phyloP scores from a whole-genome alignment of 106 monocot genomes.

The Dioscorea zingiberensis region DNA sequence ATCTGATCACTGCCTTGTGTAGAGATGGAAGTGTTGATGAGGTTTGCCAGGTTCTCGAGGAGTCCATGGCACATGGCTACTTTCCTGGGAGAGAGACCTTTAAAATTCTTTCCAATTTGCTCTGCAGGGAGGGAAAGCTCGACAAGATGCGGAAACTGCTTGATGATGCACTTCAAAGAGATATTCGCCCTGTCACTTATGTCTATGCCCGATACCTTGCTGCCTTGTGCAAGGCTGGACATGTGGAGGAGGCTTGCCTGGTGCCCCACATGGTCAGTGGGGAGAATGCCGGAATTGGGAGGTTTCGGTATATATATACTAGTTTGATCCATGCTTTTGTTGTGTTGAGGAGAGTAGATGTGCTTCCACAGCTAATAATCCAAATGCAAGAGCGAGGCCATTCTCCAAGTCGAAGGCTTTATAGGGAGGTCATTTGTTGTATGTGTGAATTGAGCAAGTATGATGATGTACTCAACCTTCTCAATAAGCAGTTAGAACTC shows the following conservation, averaged over 20 bases:
- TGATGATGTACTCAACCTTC: constrained; percentile 38
- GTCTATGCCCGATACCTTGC: too few species aligned
- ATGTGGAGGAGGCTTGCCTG: constrained; percentile 57
- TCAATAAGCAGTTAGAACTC: constrained; percentile 45
- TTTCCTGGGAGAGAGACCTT: constrained; percentile 66
- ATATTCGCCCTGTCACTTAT: too few species aligned
- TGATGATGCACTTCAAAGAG: too few species aligned
- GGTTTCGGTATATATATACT: constrained; percentile 32
- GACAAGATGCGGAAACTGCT: too few species aligned
- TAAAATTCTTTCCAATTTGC: constrained; percentile 32
- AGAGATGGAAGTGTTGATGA: too few species aligned
- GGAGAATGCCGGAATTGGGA: too few species aligned
- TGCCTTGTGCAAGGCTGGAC: too few species aligned
- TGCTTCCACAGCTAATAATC: constrained; percentile 46
- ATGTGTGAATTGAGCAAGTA: constrained; percentile 49
- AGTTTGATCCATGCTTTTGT: constrained; percentile 62
- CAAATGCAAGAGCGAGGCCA: constrained; percentile 79
- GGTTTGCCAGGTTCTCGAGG: constrained; percentile 50
- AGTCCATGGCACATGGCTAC: constrained; percentile 53
- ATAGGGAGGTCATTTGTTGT: too few species aligned
- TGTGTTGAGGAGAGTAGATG: constrained; percentile 34
- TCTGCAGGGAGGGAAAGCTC: constrained; percentile 52
- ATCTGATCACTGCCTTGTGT: too few species aligned
- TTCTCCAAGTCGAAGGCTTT: constrained; percentile 25
- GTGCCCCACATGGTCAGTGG: constrained; percentile 25